A percentile compares a stretch with the other conserved stretches of the same genome.
These are phyloP conservation scores for Pseudofabraea citricarpa DNA, from an alignment of 2,329 filamentous ascomycete species.

Conservation along the genomic window DNA sequence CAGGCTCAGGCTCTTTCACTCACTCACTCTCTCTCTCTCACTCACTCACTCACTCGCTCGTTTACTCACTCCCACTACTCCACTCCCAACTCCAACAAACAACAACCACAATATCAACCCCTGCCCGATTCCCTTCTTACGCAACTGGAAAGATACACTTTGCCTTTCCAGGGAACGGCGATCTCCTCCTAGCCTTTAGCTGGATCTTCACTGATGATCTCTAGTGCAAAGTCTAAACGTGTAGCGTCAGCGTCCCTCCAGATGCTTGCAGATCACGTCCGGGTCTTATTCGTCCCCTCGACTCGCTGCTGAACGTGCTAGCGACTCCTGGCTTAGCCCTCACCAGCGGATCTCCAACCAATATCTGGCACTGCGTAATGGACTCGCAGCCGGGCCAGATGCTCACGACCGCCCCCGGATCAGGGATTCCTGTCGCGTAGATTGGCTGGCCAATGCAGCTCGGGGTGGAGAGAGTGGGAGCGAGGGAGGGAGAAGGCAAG, in stretches of 20 bases:
- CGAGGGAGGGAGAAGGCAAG: too few species aligned
- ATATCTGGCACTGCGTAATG: not conserved
- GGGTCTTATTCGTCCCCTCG: not conserved
- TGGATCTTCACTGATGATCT: slow-evolving; percentile 1
- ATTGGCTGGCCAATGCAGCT: not conserved
- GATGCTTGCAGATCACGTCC: slow-evolving; percentile 1
- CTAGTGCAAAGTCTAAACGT: not conserved
- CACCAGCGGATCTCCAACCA: not conserved
- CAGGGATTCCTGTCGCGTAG: not conserved
- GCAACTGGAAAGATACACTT: not conserved
- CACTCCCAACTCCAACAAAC: not conserved
- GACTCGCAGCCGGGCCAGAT: not conserved
- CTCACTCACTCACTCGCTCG: not conserved
- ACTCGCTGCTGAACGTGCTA: not conserved
- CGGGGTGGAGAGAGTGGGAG: too few species aligned
- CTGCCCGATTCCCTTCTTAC: not conserved
- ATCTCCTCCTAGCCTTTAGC: not conserved
- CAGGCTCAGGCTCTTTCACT: not conserved
- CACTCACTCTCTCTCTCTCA: not conserved
- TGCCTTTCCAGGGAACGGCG: not conserved
- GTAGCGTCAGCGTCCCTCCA: not conserved
- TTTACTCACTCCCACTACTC: not conserved
- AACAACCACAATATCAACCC: not conserved
- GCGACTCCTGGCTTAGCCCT: not conserved
- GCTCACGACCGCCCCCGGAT: too few species aligned